phyloP scores from a whole-genome alignment of 345 rosid genomes.

The Euphorbia peplus region DNA sequence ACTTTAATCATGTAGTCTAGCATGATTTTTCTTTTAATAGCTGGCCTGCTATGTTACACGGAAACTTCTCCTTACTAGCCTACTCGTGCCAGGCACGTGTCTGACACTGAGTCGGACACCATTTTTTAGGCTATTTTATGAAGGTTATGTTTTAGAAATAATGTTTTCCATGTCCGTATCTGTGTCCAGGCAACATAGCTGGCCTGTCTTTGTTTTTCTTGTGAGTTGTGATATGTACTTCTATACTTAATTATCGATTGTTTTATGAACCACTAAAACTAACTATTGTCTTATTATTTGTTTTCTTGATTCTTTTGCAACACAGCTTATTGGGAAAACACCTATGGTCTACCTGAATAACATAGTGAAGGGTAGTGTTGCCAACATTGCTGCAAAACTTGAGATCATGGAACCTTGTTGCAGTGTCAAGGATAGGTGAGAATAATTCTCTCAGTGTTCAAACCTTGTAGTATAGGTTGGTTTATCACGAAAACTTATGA shows the following conservation, averaged over 20 bases:
- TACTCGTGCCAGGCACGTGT: no score
- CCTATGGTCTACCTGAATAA: constrained; percentile 34
- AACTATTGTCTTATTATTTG: background rate
- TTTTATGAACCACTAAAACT: background rate
- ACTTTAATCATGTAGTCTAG: background rate
- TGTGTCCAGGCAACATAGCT: no score
- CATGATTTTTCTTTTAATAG: background rate
- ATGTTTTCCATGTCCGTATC: no score
- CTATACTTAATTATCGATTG: background rate
- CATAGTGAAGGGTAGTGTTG: constrained; percentile 26
- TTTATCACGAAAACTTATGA: background rate
- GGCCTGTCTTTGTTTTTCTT: background rate
- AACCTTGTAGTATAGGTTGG: background rate
- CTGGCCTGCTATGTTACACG: no score
- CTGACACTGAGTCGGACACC: no score
- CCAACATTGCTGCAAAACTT: constrained; percentile 35
- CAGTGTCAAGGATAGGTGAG: constrained; percentile 38
- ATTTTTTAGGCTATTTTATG: no score
- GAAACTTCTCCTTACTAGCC: no score
- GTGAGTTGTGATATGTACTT: no score
- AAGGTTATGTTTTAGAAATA: no score
- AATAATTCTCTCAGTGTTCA: background rate
- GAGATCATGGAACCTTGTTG: constrained; percentile 39
- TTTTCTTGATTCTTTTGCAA: constrained; percentile 1
- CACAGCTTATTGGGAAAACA: constrained; percentile 34